Evolutionary conservation across 2,329 filamentous ascomycete genomes (phyloP), one percentile per base, ranked within the genome.

Genomic region (Pseudogymnoascus sp.): DNA sequence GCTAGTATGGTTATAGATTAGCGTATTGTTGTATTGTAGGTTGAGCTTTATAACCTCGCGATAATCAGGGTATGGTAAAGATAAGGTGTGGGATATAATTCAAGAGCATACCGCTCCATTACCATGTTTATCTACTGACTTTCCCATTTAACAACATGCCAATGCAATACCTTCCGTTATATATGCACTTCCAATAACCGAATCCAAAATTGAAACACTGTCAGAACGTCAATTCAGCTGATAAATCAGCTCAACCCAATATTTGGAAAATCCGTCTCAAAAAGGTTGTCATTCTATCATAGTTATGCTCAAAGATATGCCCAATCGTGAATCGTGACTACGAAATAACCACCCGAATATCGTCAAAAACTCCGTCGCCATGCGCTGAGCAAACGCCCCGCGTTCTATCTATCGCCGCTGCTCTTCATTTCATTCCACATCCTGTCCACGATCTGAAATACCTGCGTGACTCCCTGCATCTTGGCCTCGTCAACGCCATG

Each of bases 361-460:
- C 25, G 23, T 30, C 4, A 30, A 52, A 52, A 52, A 52, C 45
- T 52, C 45, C 25, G 14, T 52, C 45, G 45, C n/a, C 25, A 52
- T 52, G 25, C 9, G 45, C 45, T 8, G 42, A n/a, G 42, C 42
- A 28, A 42, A 42, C 23, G 42, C 42, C 5, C 22, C 22, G 41
- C 12, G 41, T 45, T 45, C n/a, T 52, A 52, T 52, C n/a, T 52
- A 52, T 52, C 45, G 8, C 42, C 45, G 8, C 25, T 52, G 25
- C 23, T 52, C 3, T 59, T 59, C 30, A 36, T 59, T 6, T 91
- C 87, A 62, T 79, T 82, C 89, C 91, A 96, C 69, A 97, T 75
- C 60, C 79, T 80, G 77, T 99, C 94, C 55, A 97, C 82, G 30
- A 92, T 86, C 76, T 97, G 93, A 71, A 97, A 99, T 8, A 96